Base-by-base conservation (phyloP, 1,284 basidiomycete species). In the Meira miltonrushii region DNA sequence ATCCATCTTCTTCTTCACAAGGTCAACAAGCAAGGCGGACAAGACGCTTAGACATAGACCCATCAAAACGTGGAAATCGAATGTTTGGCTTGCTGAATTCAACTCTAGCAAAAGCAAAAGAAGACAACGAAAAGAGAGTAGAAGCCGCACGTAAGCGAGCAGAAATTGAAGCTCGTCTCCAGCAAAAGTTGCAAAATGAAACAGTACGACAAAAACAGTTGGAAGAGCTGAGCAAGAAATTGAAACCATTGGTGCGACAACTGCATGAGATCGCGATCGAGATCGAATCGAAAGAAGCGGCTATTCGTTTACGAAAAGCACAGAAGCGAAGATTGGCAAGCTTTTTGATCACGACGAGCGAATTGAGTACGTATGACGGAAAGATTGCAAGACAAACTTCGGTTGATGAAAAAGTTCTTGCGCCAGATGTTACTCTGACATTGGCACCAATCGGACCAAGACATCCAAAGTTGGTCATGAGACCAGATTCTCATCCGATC, bases 11-110 rank as follows among this genome's bases (percentile, higher is more conserved):
- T 33, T 33, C 28, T 33, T 33, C 28, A 33, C 28, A 33, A 33
- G 28, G 28, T 33, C 28, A 33, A 33, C 28, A 3, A 25, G 12
- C 46, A 48, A 48, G 25, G 17, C 17, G 46, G 23, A n/a, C 46
- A 21, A 19, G 46, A 48, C 17, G 46, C 4, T n/a, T 23, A 48
- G 46, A 48, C 23, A 5, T 23, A 21, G 46, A 48, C 12, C 2
- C 25, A 17, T n/a, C 46, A 23, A 21, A n/a, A 25, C 17, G 46
- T 21, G 46, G 46, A 48, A 48, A 23, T 21, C 17, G 50, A 33
- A 53, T 53, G 50, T 53, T 53, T 53, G 50, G 50, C 5, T 25
- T 53, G 37, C 25, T 53, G 7, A 53, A 53, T 23, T 41, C 37
- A 41, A 53, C 50, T 3, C 25, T 53, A 15, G n/a, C 17, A 13